phyloP scores from a whole-genome alignment of 2,329 filamentous ascomycete species.

The Sporothrix dimorphospora region DNA sequence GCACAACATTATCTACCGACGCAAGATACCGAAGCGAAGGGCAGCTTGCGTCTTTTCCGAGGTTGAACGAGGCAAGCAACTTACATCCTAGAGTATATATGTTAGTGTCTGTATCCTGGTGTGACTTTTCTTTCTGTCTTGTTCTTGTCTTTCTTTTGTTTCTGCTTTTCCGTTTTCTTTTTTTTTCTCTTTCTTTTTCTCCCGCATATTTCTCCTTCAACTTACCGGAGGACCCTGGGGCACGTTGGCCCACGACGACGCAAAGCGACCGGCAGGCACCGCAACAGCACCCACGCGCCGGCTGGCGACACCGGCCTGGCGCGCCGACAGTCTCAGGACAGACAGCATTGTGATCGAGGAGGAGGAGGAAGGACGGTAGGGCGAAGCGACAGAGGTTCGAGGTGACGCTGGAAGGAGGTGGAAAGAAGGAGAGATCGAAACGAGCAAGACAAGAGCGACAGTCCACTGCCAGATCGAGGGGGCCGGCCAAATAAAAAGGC shows the following conservation, averaged over 20 bases:
- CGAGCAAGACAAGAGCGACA: slow-evolving; percentile 5
- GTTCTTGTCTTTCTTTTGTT: neutral
- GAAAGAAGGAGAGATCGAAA: neutral
- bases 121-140: neutral
- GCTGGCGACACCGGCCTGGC: slow-evolving; percentile 46
- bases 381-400: neutral
- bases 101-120: slow-evolving; percentile 22
- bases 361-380: neutral
- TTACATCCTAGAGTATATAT: slow-evolving; percentile 44
- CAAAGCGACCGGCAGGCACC: slow-evolving; percentile 55
- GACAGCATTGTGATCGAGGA: slow-evolving; percentile 53
- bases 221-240: slow-evolving; percentile 92
- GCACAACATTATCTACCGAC: neutral
- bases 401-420: neutral
- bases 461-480: neutral
- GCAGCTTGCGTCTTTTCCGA: slow-evolving; percentile 35
- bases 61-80: slow-evolving; percentile 27
- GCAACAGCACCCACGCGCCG: slow-evolving; percentile 45
- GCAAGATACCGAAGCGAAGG: slow-evolving; percentile 7
- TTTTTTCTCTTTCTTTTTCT: neutral
- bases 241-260: slow-evolving; percentile 87
- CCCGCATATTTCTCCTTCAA: slow-evolving; percentile 35
- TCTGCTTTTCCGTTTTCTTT: neutral
- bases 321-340: slow-evolving; percentile 56
- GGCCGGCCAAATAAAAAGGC: slow-evolving; percentile 17